These are phyloP conservation scores for Fusarium armeniacum DNA, from an alignment of 2,329 filamentous ascomycete genomes.

Conservation along the genomic window DNA sequence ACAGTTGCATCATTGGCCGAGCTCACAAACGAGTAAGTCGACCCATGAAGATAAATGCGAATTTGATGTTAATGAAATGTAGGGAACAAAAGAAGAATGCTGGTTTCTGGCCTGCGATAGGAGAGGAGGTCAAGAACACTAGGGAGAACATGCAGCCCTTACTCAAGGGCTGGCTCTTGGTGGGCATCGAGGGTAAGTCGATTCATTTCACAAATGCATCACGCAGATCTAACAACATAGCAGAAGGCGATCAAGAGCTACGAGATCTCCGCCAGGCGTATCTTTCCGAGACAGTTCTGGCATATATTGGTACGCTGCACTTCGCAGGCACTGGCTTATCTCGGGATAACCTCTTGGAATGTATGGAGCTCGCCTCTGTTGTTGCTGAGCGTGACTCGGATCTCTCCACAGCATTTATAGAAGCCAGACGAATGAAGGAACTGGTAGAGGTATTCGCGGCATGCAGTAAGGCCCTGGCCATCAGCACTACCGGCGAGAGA, in stretches of 20 bases:
- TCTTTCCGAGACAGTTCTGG: conserved; percentile 86
- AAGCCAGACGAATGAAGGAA: conserved; percentile 78
- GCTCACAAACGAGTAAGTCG: conserved; percentile 65
- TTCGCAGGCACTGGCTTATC: conserved; percentile 81
- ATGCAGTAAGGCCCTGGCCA: conserved; percentile 78
- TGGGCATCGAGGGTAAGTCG: conserved; percentile 67
- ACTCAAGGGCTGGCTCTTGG: conserved; percentile 74
- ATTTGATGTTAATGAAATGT: conserved; percentile 48
- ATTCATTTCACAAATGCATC: not conserved
- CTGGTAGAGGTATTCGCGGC: conserved; percentile 82
- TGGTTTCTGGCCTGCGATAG: conserved; percentile 68
- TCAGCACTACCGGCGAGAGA: conserved; percentile 68
- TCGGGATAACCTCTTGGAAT: conserved; percentile 82
- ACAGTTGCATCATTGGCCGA: conserved; percentile 71
- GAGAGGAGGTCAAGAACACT: conserved; percentile 66
- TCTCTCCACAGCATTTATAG: conserved; percentile 74
- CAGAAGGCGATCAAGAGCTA: conserved; percentile 73
- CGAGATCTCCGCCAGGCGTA: conserved; percentile 79
- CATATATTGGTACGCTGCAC: conserved; percentile 85
- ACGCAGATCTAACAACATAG: conserved; percentile 25
- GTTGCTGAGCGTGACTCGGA: conserved; percentile 80
- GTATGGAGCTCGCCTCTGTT: conserved; percentile 85
- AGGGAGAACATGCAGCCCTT: conserved; percentile 72
- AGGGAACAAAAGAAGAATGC: conserved; percentile 57
- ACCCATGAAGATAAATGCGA: too few species aligned